Base-by-base conservation (phyloP, 345 rosid species). In the Dimocarpus longan region DNA sequence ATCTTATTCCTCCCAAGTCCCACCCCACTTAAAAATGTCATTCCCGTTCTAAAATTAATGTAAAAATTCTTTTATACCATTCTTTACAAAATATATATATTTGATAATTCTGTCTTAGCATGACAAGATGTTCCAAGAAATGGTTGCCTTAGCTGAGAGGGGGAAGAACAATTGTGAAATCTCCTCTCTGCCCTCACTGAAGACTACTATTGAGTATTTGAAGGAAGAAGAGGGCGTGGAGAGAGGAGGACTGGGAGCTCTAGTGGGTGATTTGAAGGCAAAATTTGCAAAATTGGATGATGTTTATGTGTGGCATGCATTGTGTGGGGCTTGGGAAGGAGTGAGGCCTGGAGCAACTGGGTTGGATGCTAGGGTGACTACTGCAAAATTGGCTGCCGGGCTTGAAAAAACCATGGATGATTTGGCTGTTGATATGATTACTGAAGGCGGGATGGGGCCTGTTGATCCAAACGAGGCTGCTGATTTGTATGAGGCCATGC, bases 241-340 rank as follows among this genome's bases (percentile, higher is more conserved):
- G 37, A 48, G 40, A 71, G 65, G 52, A 21, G 80, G 76, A 13
- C 13, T 48, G 71, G 52, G 39, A 24, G 71, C 76, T 18, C 24
- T 78, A 0, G 76, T 71, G 24, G 52, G 42, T 19, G 80, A 62
- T 63, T 15, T 70, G 62, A 70, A 63, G 48, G 52, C 28, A 8
- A 71, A 78, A 44, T 78, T 71, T 71, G 64, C 16, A 46, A 46
- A n/a, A 16, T 24, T 74, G n/a, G 77, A 74, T 15, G 77, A 74
- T 19, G 78, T 85, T 37, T 78, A 82, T 24, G 82, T 66, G 76
- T 85, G 83, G 37, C 37, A 32, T 32, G 85, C 85, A 85, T 32
- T 80, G 21, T 43, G 74, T 7, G 83, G 87, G 9, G 76, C 81
- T 50, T 85, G 87, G 85, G 84, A 84, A 10, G 84, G 83, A 4